Base-by-base conservation (phyloP, 352 stramenopile species). In the Phytophthora fragariaefolia region DNA sequence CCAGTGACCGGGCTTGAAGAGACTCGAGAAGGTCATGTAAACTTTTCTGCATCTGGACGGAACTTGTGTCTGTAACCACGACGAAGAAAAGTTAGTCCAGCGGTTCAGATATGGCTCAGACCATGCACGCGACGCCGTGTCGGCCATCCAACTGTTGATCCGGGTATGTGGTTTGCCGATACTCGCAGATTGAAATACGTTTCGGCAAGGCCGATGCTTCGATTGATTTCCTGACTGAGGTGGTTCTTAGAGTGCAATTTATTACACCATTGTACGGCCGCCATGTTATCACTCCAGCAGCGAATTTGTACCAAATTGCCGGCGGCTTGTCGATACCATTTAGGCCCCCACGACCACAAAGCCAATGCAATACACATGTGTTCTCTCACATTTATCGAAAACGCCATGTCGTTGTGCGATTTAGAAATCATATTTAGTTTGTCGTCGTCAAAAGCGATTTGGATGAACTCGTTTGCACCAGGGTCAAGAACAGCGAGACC, bases 171-270 rank as follows among this genome's bases (percentile, higher is more conserved):
- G 8, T 13, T 13, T 17, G 30, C 30, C 4, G 8, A 38, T 13
- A 74, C 26, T 2, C 60, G 20, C 3, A 74, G 48, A 0, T 63
- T 62, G 23, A 69, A 56, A 0, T 57, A 7, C 0, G 30, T 64
- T 48, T 74, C 68, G 0, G 30, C 49, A 7, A 69, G 28, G 1
- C 68, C 63, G 30, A 76, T 72, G n/a, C 18, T 9, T n/a, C 69
- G 28, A 30, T 81, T 81, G n/a, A 81, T 62, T 58, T 77, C 69
- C 63, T 78, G 69, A n/a, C 58, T 64, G 0, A 53, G 26, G 0
- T 17, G 1, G 27, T 77, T 68, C 0, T 24, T 27, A 6, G 51
- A 57, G 8, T 58, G 20, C 0, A 71, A n/a, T 15, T 58, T 61
- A 46, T 72, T 80, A 9, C 59, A 59, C 45, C 38, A 63, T 0